A percentile compares a stretch with the other conserved stretches of the same genome.
phyloP scores from a whole-genome alignment of 345 rosid genomes.

The Clarkia xantiana region DNA sequence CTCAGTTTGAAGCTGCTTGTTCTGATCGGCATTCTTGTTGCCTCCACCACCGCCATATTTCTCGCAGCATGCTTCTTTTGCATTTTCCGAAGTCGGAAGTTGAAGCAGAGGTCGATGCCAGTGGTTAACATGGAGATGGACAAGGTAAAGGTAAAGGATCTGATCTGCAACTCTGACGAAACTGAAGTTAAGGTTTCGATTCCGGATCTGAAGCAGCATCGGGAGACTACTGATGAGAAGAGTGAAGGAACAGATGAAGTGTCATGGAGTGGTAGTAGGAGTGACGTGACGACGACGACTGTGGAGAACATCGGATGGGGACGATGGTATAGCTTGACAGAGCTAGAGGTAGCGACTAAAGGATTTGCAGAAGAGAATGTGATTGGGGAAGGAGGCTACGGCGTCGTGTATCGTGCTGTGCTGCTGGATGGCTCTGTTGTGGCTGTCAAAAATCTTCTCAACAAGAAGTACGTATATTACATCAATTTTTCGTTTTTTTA shows the following conservation, averaged over 20 bases:
- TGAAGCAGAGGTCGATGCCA: conserved; percentile 63
- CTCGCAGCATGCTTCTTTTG: conserved; percentile 48
- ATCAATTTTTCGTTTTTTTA: not conserved
- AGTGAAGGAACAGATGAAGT: conserved; percentile 24
- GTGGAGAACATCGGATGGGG: conserved; percentile 86
- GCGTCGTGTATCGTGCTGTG: conserved; percentile 67
- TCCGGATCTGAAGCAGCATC: conserved; percentile 12
- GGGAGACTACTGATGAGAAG: conserved; percentile 5
- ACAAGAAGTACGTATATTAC: conserved; percentile 52
- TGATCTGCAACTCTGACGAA: conserved; percentile 6
- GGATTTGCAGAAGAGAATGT: conserved; percentile 67
- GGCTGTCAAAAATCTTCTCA: conserved; percentile 83
- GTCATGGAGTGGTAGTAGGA: conserved; percentile 32
- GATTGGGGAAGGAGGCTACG: conserved; percentile 96
- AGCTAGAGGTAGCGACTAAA: conserved; percentile 78
- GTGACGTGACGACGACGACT: conserved; percentile 20
- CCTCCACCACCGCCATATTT: conserved; percentile 20
- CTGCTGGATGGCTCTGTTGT: conserved; percentile 63
- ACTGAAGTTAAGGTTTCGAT: conserved; percentile 18
- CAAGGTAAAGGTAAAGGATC: conserved; percentile 48
- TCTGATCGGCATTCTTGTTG: conserved; percentile 33
- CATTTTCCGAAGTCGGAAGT: conserved; percentile 27
- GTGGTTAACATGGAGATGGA: conserved; percentile 55
- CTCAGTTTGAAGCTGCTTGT: conserved; percentile 44
- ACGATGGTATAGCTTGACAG: conserved; percentile 63